A percentile compares a stretch with the other conserved stretches of the same genome.
phyloP scores from a whole-genome alignment of 805 yeast species.

The Ogataea nitratoaversa region DNA sequence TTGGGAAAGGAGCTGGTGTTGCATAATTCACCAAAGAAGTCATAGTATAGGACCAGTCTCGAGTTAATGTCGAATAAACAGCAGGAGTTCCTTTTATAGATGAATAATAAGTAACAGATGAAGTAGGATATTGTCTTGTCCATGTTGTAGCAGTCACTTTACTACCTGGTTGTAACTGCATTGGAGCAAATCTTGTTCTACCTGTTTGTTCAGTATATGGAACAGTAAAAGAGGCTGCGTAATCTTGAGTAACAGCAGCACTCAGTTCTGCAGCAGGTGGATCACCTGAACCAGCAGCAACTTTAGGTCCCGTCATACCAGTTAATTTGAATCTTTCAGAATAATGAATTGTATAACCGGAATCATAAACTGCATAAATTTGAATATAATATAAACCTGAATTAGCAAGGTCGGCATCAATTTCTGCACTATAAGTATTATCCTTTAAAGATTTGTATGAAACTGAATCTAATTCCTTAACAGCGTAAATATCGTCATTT shows the following conservation, averaged over 20 bases:
- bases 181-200: conserved; percentile 76
- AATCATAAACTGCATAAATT: conserved; percentile 43
- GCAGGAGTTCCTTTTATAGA: conserved; percentile 42
- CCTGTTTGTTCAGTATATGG: conserved; percentile 82
- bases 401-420: conserved; percentile 44
- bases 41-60: conserved; percentile 76
- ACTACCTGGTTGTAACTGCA: conserved; percentile 85
- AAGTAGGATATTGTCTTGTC: conserved; percentile 63
- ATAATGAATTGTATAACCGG: conserved; percentile 59
- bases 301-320: conserved; percentile 66
- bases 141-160: conserved; percentile 63
- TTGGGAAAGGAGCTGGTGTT: conserved; percentile 64
- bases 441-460: conserved; percentile 30
- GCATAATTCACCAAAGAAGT: conserved; percentile 67
- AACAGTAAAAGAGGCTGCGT: conserved; percentile 53
- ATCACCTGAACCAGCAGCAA: conserved; percentile 45
- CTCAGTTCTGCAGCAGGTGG: conserved; percentile 40
- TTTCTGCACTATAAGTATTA: conserved; percentile 36
- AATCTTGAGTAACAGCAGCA: conserved; percentile 37
- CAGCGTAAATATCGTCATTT: conserved; percentile 41
- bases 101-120: conserved; percentile 59
- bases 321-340: conserved; percentile 58
- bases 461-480: conserved; percentile 29
- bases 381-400: conserved; percentile 75
- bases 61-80: conserved; percentile 65